Evolutionary conservation across 23 red algal species (phyloP), one percentile per base, ranked within the genome.

Genomic region (Cyanidium caldarium): DNA sequence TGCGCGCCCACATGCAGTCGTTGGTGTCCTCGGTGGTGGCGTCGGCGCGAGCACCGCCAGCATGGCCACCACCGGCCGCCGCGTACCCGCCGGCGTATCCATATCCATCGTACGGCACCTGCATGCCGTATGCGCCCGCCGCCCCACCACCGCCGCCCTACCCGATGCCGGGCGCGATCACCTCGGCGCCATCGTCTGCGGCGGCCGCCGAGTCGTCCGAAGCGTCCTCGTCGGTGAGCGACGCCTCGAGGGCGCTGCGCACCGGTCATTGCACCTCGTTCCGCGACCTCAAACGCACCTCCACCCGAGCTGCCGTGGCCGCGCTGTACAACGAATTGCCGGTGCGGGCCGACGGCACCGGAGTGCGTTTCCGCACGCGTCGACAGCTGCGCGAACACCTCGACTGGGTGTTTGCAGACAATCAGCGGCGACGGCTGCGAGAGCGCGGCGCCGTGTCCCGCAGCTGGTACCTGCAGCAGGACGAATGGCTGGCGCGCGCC

Each of bases 341-440:
- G 5, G 7, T 61, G 21, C 19, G 31, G 31, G 51, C 51, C n/a
- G 51, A 61, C 21, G 51, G 51, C 21, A 61, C 51, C n/a, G 51
- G 51, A 28, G 31, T 61, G 19, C 51, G 51, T 7, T 61, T 61
- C 21, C 51, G 51, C 3, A 61, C 51, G 51, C 51, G 51, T 16
- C 5, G n/a, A 28, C 51, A 61, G 51, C 51, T 61, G 10, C 51
- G 51, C 7, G 23, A 28, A 28, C 51, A 61, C 21, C 31, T 61
- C n/a, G 51, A 61, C 51, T 61, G 51, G 51, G 51, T 61, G 13
- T 61, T 61, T 25, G 51, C 51, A 5, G 51, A 61, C n/a, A 61
- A 61, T 61, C 51, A 61, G 23, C 51, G 51, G 23, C 19, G 7
- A 21, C 51, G 51, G n/a, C 51, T 61, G 7, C 51, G 51, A 14